Evolutionary conservation across 73 alveolate species (phyloP).

Genomic region (Paraurostyla sp.): DNA sequence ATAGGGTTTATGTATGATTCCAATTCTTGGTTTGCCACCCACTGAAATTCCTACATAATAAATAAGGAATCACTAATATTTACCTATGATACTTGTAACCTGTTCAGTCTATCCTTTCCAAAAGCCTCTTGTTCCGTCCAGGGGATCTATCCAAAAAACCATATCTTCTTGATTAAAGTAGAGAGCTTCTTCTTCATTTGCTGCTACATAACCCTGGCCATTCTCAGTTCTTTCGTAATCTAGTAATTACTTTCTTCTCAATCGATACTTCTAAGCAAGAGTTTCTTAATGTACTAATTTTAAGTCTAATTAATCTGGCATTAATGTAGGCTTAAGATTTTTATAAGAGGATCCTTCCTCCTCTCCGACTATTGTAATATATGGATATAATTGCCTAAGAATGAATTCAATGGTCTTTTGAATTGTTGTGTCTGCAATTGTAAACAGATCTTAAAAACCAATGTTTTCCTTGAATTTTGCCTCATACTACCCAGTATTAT

Average conservation of each 20-base stretch:
- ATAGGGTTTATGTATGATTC: conserved; percentile 47
- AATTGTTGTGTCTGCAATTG: conserved; percentile 51
- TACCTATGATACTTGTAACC: conserved; percentile 87
- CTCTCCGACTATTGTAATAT: conserved; percentile 20
- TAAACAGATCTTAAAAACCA: conserved; percentile 44
- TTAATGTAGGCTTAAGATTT: conserved; percentile 2
- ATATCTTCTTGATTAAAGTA: conserved; percentile 46
- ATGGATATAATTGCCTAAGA: conserved; percentile 20
- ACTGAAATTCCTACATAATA: conserved; percentile 87
- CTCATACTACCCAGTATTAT: conserved; percentile 26
- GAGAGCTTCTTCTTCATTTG: conserved; percentile 24
- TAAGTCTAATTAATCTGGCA: background rate
- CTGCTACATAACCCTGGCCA: background rate
- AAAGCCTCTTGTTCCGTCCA: conserved; percentile 87
- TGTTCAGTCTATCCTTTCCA: conserved; percentile 72
- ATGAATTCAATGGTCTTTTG: background rate
- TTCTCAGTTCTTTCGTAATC: background rate
- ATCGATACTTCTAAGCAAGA: background rate
- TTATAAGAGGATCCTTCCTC: background rate
- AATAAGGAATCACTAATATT: too few relatives aligned
- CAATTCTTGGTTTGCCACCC: conserved; percentile 10
- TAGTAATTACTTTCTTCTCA: background rate
- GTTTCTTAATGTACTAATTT: background rate
- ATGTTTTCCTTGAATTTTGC: background rate
- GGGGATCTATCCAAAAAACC: conserved; percentile 90